Percentiles rank a stretch among this genome's conserved stretches.
Conservation (phyloP, 2,329 filamentous ascomycete genomes). For the Lachnellula arida region DNA sequence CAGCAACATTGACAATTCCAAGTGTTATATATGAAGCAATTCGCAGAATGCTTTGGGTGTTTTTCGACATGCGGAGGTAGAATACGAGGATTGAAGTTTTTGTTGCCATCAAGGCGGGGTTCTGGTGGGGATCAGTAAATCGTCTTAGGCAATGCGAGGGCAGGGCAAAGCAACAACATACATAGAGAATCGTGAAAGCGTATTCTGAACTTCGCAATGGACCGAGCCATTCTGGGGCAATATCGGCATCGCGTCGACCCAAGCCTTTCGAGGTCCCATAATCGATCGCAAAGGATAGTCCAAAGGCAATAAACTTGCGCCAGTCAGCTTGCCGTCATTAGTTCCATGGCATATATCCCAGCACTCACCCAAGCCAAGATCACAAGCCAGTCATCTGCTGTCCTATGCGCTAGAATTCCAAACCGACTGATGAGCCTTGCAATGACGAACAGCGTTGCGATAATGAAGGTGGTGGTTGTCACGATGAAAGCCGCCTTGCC, state of each 20-base stretch:
- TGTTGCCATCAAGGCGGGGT: conserved; percentile 83
- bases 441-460: conserved; percentile 70
- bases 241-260: conserved; percentile 61
- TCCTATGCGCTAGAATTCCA: conserved; percentile 66
- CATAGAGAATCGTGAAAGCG: conserved; percentile 59
- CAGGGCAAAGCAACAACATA: conserved; percentile 32
- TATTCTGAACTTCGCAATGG: conserved; percentile 57
- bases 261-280: conserved; percentile 60
- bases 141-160: background rate
- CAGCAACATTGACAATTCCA: conserved; percentile 71
- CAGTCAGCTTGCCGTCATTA: conserved; percentile 1
- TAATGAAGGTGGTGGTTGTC: conserved; percentile 61
- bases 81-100: conserved; percentile 93
- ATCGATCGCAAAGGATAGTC: conserved; percentile 62
- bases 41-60: conserved; percentile 69
- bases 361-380: conserved; percentile 64
- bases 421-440: conserved; percentile 69
- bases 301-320: conserved; percentile 52
- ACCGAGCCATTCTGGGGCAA: conserved; percentile 44
- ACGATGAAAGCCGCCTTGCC: conserved; percentile 63
- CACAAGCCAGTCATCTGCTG: conserved; percentile 78
- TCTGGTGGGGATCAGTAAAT: conserved; percentile 44
- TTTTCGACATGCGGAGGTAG: conserved; percentile 77
- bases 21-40: conserved; percentile 79
- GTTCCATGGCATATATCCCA: background rate